Evolutionary conservation across 179 eudicot genomes (phyloP), one percentile per base, ranked within the genome.

Genomic region (Beta corolliflora): DNA sequence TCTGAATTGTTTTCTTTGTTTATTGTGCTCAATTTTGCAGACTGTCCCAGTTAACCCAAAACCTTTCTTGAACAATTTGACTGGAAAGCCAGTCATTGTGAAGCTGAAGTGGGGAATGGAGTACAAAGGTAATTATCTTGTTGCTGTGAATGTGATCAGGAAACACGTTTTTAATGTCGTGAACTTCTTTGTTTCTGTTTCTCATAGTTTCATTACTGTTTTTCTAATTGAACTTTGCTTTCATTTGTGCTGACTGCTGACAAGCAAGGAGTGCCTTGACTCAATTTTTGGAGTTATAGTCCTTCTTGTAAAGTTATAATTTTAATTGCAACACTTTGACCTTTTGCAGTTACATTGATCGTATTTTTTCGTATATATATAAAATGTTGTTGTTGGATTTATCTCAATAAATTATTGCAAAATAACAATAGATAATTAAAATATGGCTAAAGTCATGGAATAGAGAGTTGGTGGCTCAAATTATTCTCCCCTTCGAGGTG

Each of bases 41-140:
- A 87, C 92, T 23, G 92, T 91, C 77, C 95, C 95, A 44, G 93
- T 90, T 79, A 92, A 92, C 80, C 95, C 93, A 1, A 90, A 90
- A 80, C 95, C 95, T 36, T 92, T 92, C 81, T 83, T 92, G 86
- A 92, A 92, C 89, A 92, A 92, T 81, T 82, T 92, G 79, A 92
- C 93, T 72, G 95, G 92, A 64, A 92, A 92, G 85, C 88, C 81
- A 63, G 93, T 92, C 45, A 87, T 92, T 82, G 95, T 90, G 52
- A 91, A 91, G 82, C 86, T 91, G 80, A 91, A 91, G 81, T 90
- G 95, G 95, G 95, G 93, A 82, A 90, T 91, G 93, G 95, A 91
- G 64, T 90, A 90, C 79, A 91, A 91, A 91, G 95, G 95, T 89
- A 84, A 41, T 36, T 81, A 58, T 52, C 78, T 16, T 50, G 13